phyloP scores from a whole-genome alignment of 2,329 filamentous ascomycete species.

The Clarireedia hainanense region DNA sequence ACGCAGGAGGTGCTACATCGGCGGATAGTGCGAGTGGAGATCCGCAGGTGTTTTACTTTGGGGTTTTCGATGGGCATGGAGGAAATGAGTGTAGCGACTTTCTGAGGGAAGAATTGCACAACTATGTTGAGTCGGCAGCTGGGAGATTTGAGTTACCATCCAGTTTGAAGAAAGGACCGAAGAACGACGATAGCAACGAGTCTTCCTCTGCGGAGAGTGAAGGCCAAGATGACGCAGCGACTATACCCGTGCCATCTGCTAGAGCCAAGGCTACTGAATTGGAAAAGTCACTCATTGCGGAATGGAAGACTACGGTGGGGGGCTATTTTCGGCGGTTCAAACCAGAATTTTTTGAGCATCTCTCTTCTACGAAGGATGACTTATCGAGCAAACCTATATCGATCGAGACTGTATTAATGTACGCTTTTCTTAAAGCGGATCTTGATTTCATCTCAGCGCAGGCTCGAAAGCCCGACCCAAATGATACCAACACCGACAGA shows the following conservation, averaged over 20 bases:
- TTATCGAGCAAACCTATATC: conserved; percentile 38
- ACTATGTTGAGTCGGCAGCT: conserved; percentile 79
- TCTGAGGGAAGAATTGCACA: conserved; percentile 73
- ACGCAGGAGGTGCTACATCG: conserved; percentile 44
- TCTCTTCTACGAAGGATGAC: conserved; percentile 26
- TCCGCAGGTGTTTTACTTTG: conserved; percentile 96
- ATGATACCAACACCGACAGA: conserved; percentile 63
- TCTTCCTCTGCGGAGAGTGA: conserved; percentile 39
- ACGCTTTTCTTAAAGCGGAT: conserved; percentile 89
- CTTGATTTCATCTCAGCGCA: conserved; percentile 90
- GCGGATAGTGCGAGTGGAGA: conserved; percentile 78
- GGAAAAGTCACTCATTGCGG: conserved; percentile 61
- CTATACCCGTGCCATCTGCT: conserved; percentile 33
- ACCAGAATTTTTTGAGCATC: conserved; percentile 62
- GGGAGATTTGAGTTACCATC: conserved; percentile 69
- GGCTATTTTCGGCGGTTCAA: conserved; percentile 92
- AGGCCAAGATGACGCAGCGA: conserved; percentile 38
- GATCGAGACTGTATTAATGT: conserved; percentile 74
- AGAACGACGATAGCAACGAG: conserved; percentile 48
- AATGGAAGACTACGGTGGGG: conserved; percentile 79
- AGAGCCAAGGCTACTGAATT: conserved; percentile 56
- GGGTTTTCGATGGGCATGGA: conserved; percentile 91
- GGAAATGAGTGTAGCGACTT: conserved; percentile 85
- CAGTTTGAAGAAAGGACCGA: conserved; percentile 49
- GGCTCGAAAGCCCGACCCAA: conserved; percentile 67